These are phyloP conservation scores for Alnus rubra DNA, from an alignment of 306 rosid species.

Conservation along the genomic window DNA sequence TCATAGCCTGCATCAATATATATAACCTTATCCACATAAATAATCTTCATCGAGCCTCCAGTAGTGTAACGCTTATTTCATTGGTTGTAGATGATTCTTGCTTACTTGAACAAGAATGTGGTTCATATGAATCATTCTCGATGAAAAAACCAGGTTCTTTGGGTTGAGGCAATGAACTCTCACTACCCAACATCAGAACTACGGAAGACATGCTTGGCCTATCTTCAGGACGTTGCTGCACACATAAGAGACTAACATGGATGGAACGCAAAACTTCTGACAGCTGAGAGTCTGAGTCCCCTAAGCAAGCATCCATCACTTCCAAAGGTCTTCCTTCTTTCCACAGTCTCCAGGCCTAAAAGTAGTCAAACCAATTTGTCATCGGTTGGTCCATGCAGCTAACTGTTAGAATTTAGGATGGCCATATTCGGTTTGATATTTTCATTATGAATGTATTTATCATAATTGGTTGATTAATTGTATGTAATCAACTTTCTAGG, in stretches of 20 bases:
- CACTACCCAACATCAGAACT: slow-evolving; percentile 44
- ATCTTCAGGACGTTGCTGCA: slow-evolving; percentile 42
- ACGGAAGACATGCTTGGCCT: slow-evolving; percentile 41
- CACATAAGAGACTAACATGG: slow-evolving; percentile 53
- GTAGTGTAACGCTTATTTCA: slow-evolving; percentile 27
- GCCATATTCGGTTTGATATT: too few relatives aligned
- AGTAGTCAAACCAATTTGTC: background rate
- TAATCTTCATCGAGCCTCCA: slow-evolving; percentile 32
- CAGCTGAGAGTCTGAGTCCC: slow-evolving; percentile 10
- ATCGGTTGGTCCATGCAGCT: background rate
- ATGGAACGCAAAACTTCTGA: slow-evolving; percentile 46
- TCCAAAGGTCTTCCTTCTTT: slow-evolving; percentile 41
- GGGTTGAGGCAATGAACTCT: slow-evolving; percentile 34
- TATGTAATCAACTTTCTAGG: too few relatives aligned
- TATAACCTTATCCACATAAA: too few relatives aligned
- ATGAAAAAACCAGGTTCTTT: slow-evolving; percentile 49
- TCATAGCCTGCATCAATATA: too few relatives aligned
- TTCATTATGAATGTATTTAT: too few relatives aligned
- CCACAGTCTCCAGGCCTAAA: slow-evolving; percentile 61
- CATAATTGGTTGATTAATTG: too few relatives aligned
- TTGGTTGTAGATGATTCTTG: slow-evolving; percentile 16
- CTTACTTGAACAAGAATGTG: slow-evolving; percentile 5
- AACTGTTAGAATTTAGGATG: too few relatives aligned
- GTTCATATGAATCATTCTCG: slow-evolving; percentile 4
- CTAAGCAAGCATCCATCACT: slow-evolving; percentile 36